Evolutionary conservation across 345 rosid species (phyloP), one percentile per base, ranked within the genome.

Genomic region (Clarkia xantiana): DNA sequence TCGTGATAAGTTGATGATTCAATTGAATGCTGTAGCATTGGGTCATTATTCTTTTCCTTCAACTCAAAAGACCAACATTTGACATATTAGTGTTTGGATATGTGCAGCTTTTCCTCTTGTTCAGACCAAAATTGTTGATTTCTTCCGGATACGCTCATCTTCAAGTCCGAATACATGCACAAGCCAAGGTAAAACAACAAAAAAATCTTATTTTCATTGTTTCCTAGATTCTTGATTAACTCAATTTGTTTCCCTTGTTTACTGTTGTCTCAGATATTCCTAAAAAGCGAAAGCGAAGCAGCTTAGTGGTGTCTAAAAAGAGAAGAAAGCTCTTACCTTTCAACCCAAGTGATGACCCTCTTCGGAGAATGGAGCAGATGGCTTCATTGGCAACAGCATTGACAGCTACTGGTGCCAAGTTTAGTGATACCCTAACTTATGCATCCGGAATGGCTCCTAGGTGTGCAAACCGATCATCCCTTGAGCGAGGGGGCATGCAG

Each of bases 401-500:
- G 67, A 84, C 76, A 2, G 71, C 86, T 58, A 60, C 78, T 61
- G 60, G 74, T 14, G 78, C 82, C 63, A 75, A 84, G 59, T 88
- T 79, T 57, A 68, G 80, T 50, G 89, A 80, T 65, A 73, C 69
- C 39, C 72, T 88, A 41, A 72, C 62, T 54, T 88, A 88, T 67
- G 43, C 52, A 10, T 70, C 77, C 0, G 76, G 78, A 49, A 74
- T 80, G 84, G 89, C 86, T 67, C 82, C 82, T 67, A 69, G 77
- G 58, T 76, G 79, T 60, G 82, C 86, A 19, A 88, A 88, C 67
- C 84, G 69, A 55, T 77, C 97, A 55, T 57, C 63, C 54, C 66
- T 75, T 41, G 97, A 88, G 74, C 64, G 65, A 45, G 97, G 86
- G 40, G 93, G 95, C 55, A 88, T 84, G 95, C 95, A 88, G 95